Percentiles rank a stretch among this genome's conserved stretches.
Evolutionary conservation across 768 basidiomycete genomes (phyloP).

Genomic region (Punctularia strigosozonata): DNA sequence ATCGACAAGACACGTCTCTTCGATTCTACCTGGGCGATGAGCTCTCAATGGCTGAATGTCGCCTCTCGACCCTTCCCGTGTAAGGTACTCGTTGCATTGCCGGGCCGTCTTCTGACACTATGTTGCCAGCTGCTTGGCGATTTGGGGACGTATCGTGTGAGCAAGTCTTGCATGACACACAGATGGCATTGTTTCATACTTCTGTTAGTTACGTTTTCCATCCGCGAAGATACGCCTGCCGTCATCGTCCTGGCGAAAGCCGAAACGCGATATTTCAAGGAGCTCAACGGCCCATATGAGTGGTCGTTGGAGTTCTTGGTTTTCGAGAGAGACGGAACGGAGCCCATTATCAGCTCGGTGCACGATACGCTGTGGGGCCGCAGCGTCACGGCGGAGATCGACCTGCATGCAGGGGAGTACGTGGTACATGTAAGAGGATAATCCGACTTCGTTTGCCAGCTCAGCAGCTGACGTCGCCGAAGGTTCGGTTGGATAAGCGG

Average conservation of each 20-base stretch:
- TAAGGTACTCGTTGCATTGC: neutral
- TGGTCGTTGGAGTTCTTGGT: neutral
- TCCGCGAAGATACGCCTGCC: neutral
- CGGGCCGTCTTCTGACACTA: neutral
- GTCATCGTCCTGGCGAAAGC: neutral
- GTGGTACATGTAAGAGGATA: neutral
- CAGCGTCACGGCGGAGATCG: neutral
- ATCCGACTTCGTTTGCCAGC: neutral
- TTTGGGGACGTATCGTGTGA: neutral
- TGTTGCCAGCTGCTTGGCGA: neutral
- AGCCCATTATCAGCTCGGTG: neutral
- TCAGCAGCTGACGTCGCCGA: neutral
- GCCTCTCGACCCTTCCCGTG: neutral
- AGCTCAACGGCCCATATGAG: neutral
- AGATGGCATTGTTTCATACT: neutral
- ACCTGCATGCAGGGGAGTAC: neutral
- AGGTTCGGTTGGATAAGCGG: neutral
- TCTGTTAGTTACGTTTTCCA: neutral
- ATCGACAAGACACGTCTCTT: neutral
- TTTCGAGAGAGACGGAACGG: neutral
- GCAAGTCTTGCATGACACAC: neutral
- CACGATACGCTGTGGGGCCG: neutral
- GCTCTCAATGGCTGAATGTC: neutral
- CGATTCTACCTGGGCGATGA: neutral
- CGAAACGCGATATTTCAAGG: neutral